A percentile compares a stretch with the other conserved stretches of the same genome.
Evolutionary conservation across 768 basidiomycete genomes (phyloP).

Genomic region (Tylopilus sp.): DNA sequence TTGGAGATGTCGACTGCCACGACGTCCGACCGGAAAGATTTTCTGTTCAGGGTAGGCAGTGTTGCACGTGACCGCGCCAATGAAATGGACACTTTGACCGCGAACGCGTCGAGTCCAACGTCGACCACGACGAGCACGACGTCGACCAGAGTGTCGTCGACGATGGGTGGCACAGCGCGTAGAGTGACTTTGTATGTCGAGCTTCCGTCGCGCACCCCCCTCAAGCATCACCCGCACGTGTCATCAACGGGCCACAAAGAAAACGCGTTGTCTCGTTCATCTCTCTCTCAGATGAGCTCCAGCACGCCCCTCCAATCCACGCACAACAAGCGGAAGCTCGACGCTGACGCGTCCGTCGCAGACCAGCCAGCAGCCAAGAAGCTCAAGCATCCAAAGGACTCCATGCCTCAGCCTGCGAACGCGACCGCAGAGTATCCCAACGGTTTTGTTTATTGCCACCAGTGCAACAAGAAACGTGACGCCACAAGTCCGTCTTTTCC

Average conservation of each 20-base stretch:
- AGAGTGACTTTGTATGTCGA: constrained; percentile 47
- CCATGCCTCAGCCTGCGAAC: constrained; percentile 16
- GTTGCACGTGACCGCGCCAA: constrained; percentile 32
- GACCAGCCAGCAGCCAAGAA: constrained; percentile 21
- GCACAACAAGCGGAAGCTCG: constrained; percentile 50
- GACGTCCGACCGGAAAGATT: constrained; percentile 8
- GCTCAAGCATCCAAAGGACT: constrained; percentile 29
- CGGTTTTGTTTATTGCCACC: constrained; percentile 61
- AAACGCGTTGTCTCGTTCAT: constrained; percentile 39
- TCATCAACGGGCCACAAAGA: constrained; percentile 42
- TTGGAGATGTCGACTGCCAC: constrained; percentile 26
- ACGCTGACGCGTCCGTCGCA: constrained; percentile 21
- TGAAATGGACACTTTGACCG: constrained; percentile 10
- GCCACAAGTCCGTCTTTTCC: constrained; percentile 38
- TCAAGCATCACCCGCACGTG: constrained; percentile 25
- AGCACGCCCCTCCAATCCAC: constrained; percentile 29
- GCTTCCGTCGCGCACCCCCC: constrained; percentile 39
- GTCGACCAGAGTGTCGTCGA: not conserved
- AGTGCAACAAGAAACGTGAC: constrained; percentile 64
- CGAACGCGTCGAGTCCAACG: constrained; percentile 22
- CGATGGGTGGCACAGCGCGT: constrained; percentile 24
- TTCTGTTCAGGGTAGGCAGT: constrained; percentile 35
- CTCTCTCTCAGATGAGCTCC: constrained; percentile 27
- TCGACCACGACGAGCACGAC: constrained; percentile 20
- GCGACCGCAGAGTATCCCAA: constrained; percentile 32